A percentile compares a stretch with the other conserved stretches of the same genome.
Conservation (phyloP, 1,139 yeast species). For the Arxiozyma heterogenica region DNA sequence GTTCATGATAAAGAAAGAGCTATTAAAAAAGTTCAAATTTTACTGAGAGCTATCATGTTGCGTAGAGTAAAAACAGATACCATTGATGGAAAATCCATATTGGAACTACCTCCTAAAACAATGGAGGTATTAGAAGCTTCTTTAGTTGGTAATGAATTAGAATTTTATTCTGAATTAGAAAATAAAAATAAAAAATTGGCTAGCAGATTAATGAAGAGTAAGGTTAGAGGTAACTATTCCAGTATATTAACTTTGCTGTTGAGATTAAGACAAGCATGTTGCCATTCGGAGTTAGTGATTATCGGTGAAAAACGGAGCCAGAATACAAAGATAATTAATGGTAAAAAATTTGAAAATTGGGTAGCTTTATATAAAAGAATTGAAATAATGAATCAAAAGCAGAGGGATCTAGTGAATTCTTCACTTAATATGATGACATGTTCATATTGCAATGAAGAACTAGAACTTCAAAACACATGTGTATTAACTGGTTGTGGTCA, state of each 20-base stretch:
- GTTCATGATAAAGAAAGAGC: conserved; percentile 35
- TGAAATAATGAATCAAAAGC: conserved; percentile 18
- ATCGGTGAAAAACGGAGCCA: conserved; percentile 46
- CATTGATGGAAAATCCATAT: conserved; percentile 73
- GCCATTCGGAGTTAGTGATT: conserved; percentile 69
- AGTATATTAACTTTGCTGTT: conserved; percentile 64
- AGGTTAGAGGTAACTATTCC: conserved; percentile 40
- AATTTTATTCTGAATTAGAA: conserved; percentile 55
- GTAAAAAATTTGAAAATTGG: conserved; percentile 28
- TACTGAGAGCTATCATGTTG: conserved; percentile 66
- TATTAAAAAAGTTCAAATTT: conserved; percentile 57
- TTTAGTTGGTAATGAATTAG: conserved; percentile 46
- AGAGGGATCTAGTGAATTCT: conserved; percentile 26
- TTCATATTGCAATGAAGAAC: conserved; percentile 57
- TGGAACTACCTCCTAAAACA: conserved; percentile 61
- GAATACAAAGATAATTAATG: conserved; percentile 24
- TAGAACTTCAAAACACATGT: conserved; percentile 40
- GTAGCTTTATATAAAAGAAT: conserved; percentile 24
- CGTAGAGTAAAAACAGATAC: conserved; percentile 67
- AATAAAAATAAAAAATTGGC: conserved; percentile 49
- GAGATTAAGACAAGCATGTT: conserved; percentile 83
- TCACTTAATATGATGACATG: conserved; percentile 37
- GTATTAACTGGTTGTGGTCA: conserved; percentile 61
- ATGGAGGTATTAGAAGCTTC: conserved; percentile 40
- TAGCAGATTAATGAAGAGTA: conserved; percentile 31